A percentile compares a stretch with the other conserved stretches of the same genome.
Conservation (phyloP, 352 stramenopile genomes). For the Globisporangium orthogonon region DNA sequence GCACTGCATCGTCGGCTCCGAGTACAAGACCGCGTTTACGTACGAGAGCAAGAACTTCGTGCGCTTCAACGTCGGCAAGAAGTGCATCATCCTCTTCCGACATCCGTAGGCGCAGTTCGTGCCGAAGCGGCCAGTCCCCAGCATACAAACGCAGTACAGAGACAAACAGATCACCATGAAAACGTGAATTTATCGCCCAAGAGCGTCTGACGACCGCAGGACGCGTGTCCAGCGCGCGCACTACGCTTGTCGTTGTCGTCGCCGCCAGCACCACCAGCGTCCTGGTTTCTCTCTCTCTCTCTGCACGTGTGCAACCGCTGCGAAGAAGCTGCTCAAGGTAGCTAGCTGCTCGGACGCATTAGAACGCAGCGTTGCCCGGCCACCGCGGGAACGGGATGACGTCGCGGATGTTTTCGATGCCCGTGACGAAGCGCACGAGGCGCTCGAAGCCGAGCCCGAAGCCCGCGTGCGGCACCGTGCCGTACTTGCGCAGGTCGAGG, state of each 20-base stretch:
- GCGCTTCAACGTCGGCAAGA: slow-evolving; percentile 80
- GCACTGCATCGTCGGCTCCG: slow-evolving; percentile 75
- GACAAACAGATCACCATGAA: neutral
- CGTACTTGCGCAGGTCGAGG: slow-evolving; percentile 95
- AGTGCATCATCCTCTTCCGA: slow-evolving; percentile 79
- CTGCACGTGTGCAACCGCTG: neutral
- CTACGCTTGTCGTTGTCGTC: too few relatives aligned
- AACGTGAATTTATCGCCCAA: slow-evolving; percentile 5
- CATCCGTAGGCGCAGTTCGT: slow-evolving; percentile 30
- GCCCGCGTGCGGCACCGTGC: slow-evolving; percentile 95
- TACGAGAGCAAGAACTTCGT: slow-evolving; percentile 86
- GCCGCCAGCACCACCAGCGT: too few relatives aligned
- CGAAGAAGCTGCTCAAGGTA: too few relatives aligned
- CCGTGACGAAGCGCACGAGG: slow-evolving; percentile 95
- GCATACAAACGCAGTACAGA: neutral
- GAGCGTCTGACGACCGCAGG: neutral
- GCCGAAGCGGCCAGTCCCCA: too few relatives aligned
- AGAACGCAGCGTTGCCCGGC: slow-evolving; percentile 92
- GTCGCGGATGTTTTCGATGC: slow-evolving; percentile 98
- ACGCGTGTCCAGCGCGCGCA: too few relatives aligned
- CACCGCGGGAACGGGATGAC: slow-evolving; percentile 96
- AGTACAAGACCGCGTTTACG: slow-evolving; percentile 68
- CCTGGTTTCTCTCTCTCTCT: neutral
- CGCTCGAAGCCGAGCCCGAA: slow-evolving; percentile 98
- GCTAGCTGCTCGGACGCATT: slow-evolving; percentile 11